Base-by-base conservation (phyloP, 2,329 filamentous ascomycete species). In the Fusarium torulosum region DNA sequence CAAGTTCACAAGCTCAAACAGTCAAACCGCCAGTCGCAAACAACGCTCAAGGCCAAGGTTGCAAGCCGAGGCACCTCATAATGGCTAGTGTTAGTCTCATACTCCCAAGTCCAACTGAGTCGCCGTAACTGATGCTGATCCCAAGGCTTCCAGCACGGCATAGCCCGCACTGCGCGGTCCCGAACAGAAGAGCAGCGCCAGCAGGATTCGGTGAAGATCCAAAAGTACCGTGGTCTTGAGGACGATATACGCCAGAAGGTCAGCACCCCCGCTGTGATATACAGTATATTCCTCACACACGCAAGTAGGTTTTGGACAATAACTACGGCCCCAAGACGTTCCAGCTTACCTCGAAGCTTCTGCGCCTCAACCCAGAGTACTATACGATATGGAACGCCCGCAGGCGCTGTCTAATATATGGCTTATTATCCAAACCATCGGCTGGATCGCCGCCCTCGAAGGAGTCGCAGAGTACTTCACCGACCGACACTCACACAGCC, bases 371-470 rank as follows among this genome's bases (percentile, higher is more conserved):
- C 77, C 93, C 93, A 25, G 93, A 96, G 79, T 94, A 94, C 83
- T 96, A 96, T 81, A 95, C 93, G 57, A 86, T 93, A 85, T 96
- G 93, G 93, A 96, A 96, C 84, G 87, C 90, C 81, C 90, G 96
- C 76, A 90, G 96, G 73, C 86, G 86, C 74, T 90, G 87, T 80
- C 83, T 90, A 84, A 86, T 80, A 61, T 85, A 82, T 82, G 80
- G 82, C 73, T 85, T 82, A 79, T 86, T 87, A 72, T 88, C 83
- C 80, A 84, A 74, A 84, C 80, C 73, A 19, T 83, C 77, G 78
- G 76, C 71, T 83, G 82, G 79, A 74, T 85, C 78, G 69, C 86
- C 74, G 80, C 83, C 72, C 80, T 88, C 77, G 85, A 86, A 69
- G 83, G 84, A 52, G 82, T 86, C 74, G 79, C 82, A 73, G 83